Evolutionary conservation across 2,329 filamentous ascomycete genomes (phyloP).

Genomic region (Pyrenophora seminiperda): DNA sequence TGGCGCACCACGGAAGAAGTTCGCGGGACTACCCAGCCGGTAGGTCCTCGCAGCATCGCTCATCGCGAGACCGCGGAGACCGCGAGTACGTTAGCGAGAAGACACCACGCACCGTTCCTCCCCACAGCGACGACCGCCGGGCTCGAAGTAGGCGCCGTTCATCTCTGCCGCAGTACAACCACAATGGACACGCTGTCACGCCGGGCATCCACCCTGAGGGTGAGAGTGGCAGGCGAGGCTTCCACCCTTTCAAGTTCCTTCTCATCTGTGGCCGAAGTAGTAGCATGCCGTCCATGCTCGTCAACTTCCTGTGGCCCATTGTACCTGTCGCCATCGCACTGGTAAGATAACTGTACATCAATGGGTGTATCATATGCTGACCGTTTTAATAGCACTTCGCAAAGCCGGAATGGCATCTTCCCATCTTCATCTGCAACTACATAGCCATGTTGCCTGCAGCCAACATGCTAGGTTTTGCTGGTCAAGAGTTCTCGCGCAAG

Average conservation of each 20-base stretch:
- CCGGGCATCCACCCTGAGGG: slow-evolving; percentile 58
- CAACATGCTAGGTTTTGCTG: slow-evolving; percentile 76
- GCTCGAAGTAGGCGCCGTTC: slow-evolving; percentile 15
- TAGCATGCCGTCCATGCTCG: slow-evolving; percentile 65
- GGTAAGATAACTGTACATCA: slow-evolving; percentile 40
- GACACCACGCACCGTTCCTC: slow-evolving; percentile 20
- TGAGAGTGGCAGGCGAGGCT: slow-evolving; percentile 70
- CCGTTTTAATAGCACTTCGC: slow-evolving; percentile 53
- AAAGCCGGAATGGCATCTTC: slow-evolving; percentile 61
- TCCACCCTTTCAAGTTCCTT: slow-evolving; percentile 69
- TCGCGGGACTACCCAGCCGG: slow-evolving; percentile 23
- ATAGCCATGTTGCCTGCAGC: slow-evolving; percentile 78
- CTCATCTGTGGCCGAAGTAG: slow-evolving; percentile 68
- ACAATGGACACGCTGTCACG: slow-evolving; percentile 53
- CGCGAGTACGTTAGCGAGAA: slow-evolving; percentile 35
- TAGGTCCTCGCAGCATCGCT: slow-evolving; percentile 6
- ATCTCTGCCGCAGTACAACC: slow-evolving; percentile 48
- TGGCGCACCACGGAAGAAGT: slow-evolving; percentile 25
- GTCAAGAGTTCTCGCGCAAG: slow-evolving; percentile 73
- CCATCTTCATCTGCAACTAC: slow-evolving; percentile 73
- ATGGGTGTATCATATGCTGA: slow-evolving; percentile 7
- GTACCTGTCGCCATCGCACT: slow-evolving; percentile 74
- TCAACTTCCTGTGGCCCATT: slow-evolving; percentile 76
- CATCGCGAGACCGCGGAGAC: slow-evolving; percentile 28
- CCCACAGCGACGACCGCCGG: slow-evolving; percentile 14